A percentile compares a stretch with the other conserved stretches of the same genome.
These are phyloP conservation scores for Colletotrichum sp. DNA, from an alignment of 2,329 filamentous ascomycete species.

Conservation along the genomic window DNA sequence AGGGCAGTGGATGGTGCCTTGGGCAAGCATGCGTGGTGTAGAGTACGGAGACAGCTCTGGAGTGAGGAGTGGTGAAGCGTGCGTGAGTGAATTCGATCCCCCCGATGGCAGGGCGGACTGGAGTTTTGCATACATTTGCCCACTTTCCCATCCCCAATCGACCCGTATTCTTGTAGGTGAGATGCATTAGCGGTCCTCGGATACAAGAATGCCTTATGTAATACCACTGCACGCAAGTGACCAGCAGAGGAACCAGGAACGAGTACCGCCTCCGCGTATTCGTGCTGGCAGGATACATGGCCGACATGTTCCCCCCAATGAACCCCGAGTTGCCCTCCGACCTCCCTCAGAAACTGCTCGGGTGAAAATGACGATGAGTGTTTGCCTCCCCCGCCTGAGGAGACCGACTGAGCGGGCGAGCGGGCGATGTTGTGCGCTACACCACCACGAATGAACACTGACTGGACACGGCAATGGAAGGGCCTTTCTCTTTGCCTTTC, in stretches of 20 bases:
- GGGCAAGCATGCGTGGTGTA: background rate
- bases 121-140: conserved; percentile 11
- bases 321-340: background rate
- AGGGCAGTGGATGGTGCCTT: background rate
- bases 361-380: background rate
- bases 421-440: background rate
- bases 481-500: background rate
- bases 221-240: background rate
- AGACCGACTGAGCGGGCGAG: background rate
- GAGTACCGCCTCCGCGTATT: background rate
- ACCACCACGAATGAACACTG: background rate
- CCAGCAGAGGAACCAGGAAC: background rate
- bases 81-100: background rate
- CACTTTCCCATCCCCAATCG: conserved; percentile 14
- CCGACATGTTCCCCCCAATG: background rate
- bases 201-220: conserved; percentile 2
- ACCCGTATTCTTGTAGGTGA: background rate
- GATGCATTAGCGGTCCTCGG: background rate
- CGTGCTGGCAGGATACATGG: background rate
- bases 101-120: background rate
- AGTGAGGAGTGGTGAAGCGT: background rate
- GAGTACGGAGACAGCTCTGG: background rate
- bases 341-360: background rate
- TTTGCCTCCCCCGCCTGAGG: background rate
- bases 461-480: background rate